These are phyloP conservation scores for Volvariella volvacea DNA, from an alignment of 1,284 basidiomycete species.

Conservation along the genomic window DNA sequence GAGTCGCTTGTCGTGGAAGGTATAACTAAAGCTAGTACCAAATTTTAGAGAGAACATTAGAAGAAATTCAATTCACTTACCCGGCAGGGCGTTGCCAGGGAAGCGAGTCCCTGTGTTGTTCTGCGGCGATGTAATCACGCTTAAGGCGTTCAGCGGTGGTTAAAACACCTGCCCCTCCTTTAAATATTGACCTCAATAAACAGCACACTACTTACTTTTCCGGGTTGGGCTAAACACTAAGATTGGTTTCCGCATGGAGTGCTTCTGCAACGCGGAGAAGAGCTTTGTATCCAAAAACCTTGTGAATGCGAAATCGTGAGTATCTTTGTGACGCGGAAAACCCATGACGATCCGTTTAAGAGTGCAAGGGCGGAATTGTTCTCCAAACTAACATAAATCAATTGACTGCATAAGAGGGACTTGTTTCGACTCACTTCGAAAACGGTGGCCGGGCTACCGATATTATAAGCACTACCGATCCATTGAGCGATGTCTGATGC, in stretches of 20 bases:
- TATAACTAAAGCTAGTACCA: slow-evolving; percentile 37
- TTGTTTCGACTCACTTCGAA: slow-evolving; percentile 50
- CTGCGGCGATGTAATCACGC: slow-evolving; percentile 61
- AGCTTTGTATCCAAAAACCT: slow-evolving; percentile 71
- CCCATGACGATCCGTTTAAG: slow-evolving; percentile 69
- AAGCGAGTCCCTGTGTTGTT: slow-evolving; percentile 39
- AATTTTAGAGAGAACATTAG: not conserved
- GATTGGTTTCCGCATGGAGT: slow-evolving; percentile 73
- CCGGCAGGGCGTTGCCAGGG: slow-evolving; percentile 49
- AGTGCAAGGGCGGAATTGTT: slow-evolving; percentile 84
- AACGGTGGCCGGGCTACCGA: slow-evolving; percentile 49
- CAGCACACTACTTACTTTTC: slow-evolving; percentile 47
- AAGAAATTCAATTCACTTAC: slow-evolving; percentile 31
- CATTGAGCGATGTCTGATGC: slow-evolving; percentile 85
- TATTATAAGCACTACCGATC: slow-evolving; percentile 54
- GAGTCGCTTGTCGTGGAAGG: slow-evolving; percentile 59
- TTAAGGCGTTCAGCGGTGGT: slow-evolving; percentile 68
- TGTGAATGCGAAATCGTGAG: slow-evolving; percentile 80
- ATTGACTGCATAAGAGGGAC: not conserved
- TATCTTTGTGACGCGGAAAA: slow-evolving; percentile 46
- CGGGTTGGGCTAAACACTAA: slow-evolving; percentile 84
- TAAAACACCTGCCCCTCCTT: slow-evolving; percentile 44
- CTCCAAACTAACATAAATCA: slow-evolving; percentile 65
- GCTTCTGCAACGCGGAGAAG: slow-evolving; percentile 61
- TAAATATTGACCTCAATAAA: not conserved